Evolutionary conservation across 208 protist species (phyloP).

Genomic region (Eutreptiella sp.): DNA sequence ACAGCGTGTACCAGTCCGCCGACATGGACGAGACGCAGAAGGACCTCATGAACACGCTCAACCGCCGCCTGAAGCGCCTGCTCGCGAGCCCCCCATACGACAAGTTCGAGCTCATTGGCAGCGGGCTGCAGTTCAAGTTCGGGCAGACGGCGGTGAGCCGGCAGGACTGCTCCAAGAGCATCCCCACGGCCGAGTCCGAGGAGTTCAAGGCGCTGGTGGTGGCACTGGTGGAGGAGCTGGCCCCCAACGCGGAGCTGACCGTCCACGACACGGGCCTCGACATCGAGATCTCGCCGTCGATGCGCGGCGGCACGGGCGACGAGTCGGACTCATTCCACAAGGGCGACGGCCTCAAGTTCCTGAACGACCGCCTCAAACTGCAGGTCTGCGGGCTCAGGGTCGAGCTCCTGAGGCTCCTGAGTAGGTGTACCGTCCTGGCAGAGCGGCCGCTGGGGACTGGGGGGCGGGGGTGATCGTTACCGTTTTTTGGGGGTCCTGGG

Average conservation of each 20-base stretch:
- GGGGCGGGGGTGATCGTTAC: no score
- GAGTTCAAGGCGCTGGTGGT: conserved; percentile 5
- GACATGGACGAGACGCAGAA: conserved; percentile 1
- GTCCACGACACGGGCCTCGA: conserved; percentile 20
- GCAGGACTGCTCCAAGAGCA: conserved; percentile 17
- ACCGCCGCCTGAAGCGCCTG: background rate
- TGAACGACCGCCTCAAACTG: conserved; percentile 13
- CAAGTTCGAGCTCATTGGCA: conserved; percentile 19
- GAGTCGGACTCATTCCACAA: conserved; percentile 20
- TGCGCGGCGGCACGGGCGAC: background rate
- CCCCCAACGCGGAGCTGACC: background rate
- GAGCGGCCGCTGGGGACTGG: no score
- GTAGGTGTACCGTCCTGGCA: no score
- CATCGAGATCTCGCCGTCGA: conserved; percentile 20
- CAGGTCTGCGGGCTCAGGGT: no score
- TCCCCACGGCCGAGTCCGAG: conserved; percentile 13
- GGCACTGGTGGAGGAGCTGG: background rate
- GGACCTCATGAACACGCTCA: conserved; percentile 3
- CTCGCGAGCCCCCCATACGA: background rate
- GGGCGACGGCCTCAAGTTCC: conserved; percentile 20
- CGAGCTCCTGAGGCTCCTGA: no score
- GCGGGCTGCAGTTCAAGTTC: conserved; percentile 21
- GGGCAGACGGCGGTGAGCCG: conserved; percentile 12
- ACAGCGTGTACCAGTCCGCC: background rate
- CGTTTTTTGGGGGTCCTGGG: no score